Evolutionary conservation across 148 eudicot genomes (phyloP).

Genomic region (Vaccinium vitisidaea): DNA sequence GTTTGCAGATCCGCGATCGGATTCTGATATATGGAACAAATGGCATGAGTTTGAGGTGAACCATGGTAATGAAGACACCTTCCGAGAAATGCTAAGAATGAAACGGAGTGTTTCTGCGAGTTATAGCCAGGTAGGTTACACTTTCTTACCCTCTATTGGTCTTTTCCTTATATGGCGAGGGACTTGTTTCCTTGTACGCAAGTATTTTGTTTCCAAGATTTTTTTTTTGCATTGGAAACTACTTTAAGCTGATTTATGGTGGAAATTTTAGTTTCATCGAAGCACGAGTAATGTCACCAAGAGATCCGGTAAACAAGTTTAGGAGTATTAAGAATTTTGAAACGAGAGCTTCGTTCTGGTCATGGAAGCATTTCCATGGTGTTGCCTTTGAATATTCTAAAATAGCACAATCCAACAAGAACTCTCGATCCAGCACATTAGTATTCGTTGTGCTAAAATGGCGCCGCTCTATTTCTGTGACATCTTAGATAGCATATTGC

Average conservation of each 20-base stretch:
- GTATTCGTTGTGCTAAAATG: background rate
- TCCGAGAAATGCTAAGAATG: constrained; percentile 85
- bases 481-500: background rate
- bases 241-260: background rate
- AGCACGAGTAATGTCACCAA: background rate
- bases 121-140: constrained; percentile 65
- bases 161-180: background rate
- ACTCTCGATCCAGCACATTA: background rate
- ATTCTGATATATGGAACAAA: constrained; percentile 74
- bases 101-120: constrained; percentile 84
- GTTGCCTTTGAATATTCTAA: background rate
- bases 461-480: background rate
- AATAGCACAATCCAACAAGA: background rate
- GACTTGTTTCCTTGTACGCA: background rate
- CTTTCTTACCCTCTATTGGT: background rate
- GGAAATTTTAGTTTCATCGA: background rate
- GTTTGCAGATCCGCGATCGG: constrained; percentile 82
- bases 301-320: background rate
- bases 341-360: background rate
- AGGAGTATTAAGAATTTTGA: background rate
- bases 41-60: constrained; percentile 96
- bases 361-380: background rate
- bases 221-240: background rate
- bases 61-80: constrained; percentile 94
- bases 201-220: background rate